phyloP scores from a whole-genome alignment of 2,329 filamentous ascomycete genomes.

The Tolypocladium sp. region DNA sequence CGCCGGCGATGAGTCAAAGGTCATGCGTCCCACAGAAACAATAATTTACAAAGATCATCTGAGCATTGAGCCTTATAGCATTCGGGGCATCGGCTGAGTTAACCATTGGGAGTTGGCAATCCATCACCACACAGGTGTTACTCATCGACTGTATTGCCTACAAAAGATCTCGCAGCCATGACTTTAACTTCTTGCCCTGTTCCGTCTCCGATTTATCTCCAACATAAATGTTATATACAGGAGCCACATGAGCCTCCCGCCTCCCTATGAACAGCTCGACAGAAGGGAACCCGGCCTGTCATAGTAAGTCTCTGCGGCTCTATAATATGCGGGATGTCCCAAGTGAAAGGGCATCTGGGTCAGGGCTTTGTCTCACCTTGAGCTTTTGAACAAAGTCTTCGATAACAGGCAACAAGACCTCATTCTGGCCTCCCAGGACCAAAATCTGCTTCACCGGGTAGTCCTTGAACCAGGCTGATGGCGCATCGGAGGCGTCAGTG shows the following conservation, averaged over 20 bases:
- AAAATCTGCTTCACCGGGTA: constrained; percentile 9
- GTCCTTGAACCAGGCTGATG: constrained; percentile 10
- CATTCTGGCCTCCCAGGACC: constrained; percentile 8
- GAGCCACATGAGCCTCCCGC: constrained; percentile 12
- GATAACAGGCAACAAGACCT: constrained; percentile 11
- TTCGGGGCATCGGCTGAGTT: too few species aligned
- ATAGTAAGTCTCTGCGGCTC: background rate
- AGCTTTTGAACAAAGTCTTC: constrained; percentile 8
- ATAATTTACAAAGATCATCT: too few species aligned
- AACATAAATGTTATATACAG: constrained; percentile 11
- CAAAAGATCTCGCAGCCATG: constrained; percentile 9
- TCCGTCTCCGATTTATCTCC: constrained; percentile 10
- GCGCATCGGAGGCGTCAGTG: constrained; percentile 9
- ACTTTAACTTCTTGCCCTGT: constrained; percentile 12
- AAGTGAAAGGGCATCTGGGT: background rate
- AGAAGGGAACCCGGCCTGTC: constrained; percentile 7
- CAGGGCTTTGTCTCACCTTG: constrained; percentile 3
- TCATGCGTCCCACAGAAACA: too few species aligned
- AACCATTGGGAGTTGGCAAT: too few species aligned
- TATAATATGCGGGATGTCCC: background rate
- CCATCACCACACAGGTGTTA: too few species aligned
- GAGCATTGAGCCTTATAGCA: too few species aligned
- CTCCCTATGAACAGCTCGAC: constrained; percentile 10
- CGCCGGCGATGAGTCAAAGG: too few species aligned
- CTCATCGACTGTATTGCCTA: background rate